Percentiles rank a stretch among this genome's conserved stretches.
Evolutionary conservation across 306 rosid species (phyloP).

Genomic region (Erythrophleum fordii): DNA sequence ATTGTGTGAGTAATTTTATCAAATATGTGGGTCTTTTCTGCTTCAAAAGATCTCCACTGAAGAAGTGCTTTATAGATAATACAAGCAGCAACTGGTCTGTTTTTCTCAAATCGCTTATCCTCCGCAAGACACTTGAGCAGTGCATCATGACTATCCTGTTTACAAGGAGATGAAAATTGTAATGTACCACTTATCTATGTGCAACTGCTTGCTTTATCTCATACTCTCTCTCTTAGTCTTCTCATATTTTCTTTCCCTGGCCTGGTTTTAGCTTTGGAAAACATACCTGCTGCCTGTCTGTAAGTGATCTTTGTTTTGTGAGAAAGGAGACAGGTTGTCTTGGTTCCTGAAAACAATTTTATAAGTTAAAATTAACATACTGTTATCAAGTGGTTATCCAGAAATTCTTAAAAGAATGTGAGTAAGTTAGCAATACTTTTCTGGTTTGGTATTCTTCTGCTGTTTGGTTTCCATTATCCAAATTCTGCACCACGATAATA

Average conservation of each 20-base stretch:
- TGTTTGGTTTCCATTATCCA: constrained; percentile 57
- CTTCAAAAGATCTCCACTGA: constrained; percentile 92
- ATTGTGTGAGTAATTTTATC: constrained; percentile 75
- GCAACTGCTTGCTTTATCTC: constrained; percentile 4
- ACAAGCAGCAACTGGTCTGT: constrained; percentile 76
- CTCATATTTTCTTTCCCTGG: not conserved
- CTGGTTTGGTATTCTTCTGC: constrained; percentile 56
- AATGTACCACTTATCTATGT: constrained; percentile 29
- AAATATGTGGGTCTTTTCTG: constrained; percentile 80
- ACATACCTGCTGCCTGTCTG: constrained; percentile 86
- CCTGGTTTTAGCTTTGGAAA: constrained; percentile 29
- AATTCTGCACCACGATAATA: constrained; percentile 49
- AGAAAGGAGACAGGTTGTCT: constrained; percentile 52
- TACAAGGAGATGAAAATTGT: constrained; percentile 29
- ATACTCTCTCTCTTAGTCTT: not conserved
- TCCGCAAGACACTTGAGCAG: constrained; percentile 80
- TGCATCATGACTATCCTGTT: constrained; percentile 81
- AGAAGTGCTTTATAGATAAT: constrained; percentile 78
- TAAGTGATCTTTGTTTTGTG: constrained; percentile 76
- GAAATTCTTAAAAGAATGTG: constrained; percentile 2
- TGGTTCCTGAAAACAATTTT: constrained; percentile 60
- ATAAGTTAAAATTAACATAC: constrained; percentile 23
- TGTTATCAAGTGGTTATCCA: not conserved
- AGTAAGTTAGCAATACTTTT: constrained; percentile 50
- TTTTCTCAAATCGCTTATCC: constrained; percentile 74